Evolutionary conservation across 192 early-diverging fungal species (phyloP), one percentile per base, ranked within the genome.

Genomic region (Globomyces pollinis-pini): DNA sequence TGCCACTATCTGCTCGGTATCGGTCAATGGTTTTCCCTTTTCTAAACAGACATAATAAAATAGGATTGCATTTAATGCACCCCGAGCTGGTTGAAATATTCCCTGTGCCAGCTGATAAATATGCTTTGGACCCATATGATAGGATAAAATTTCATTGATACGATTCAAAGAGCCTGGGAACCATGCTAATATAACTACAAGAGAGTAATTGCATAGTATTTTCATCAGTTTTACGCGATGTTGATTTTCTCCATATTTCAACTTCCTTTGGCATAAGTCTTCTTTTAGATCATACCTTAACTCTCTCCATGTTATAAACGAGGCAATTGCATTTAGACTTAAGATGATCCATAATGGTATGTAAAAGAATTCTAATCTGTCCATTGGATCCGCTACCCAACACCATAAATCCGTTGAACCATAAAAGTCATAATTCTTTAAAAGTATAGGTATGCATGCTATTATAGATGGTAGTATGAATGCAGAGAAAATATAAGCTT

Each of bases 71-170:
- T 47, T 47, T 26, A 47, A 15, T 5, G 28, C 9, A 9, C 44
- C 44, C 28, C 44, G 3, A 12, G 44, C 44, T 26, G 44, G 44
- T 2, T 20, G 23, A 26, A 47, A 28, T 6, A 47, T 9, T 28
- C 44, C 44, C 28, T 47, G 44, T 4, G n/a, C 21, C 5, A 47
- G 23, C 2, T 28, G 23, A 20, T 28, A 47, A 4, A 26, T 20
- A 47, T 15, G 28, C 7, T 26, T 5, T 8, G 44, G 44, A 7
- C 23, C 1, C 23, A 47, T 9, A 3, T 28, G 23, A 3, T 20
- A 28, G 3, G 44, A n/a, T n/a, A n/a, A n/a, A n/a, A n/a, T 47
- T 28, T 47, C 44, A 47, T 47, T 47, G 21, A 47, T n/a, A 28
- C 44, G 23, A 26, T 47, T 47, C 23, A 26, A 6, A 3, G 44